phyloP scores from a whole-genome alignment of 2,329 filamentous ascomycete genomes.

The Botrytis deweyae region DNA sequence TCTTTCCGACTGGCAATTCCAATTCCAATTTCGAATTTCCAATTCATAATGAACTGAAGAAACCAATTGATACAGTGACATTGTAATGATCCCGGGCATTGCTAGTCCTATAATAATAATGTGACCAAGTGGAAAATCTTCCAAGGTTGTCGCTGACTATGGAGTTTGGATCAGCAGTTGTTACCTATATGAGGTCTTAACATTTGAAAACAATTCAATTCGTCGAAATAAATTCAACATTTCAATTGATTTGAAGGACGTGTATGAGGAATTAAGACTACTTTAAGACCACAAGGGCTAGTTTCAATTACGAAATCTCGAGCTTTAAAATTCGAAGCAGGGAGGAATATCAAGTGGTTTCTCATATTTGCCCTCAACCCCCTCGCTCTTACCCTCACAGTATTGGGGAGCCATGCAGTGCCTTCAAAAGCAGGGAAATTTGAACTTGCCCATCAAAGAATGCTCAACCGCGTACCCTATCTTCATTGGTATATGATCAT shows the following conservation, averaged over 20 bases:
- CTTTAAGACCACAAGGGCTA: not conserved
- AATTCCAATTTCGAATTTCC: not conserved
- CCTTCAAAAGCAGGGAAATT: not conserved
- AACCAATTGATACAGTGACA: not conserved
- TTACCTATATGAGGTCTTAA: not conserved
- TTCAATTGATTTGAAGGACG: not conserved
- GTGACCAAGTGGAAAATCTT: not conserved
- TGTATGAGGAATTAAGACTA: fast-evolving
- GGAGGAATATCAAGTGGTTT: not conserved
- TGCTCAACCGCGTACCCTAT: not conserved
- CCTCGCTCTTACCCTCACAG: not conserved
- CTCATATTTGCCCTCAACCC: not conserved
- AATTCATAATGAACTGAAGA: not conserved
- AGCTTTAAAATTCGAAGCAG: not conserved
- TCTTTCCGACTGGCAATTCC: not conserved
- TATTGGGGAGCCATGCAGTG: not conserved
- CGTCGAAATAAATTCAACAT: not conserved
- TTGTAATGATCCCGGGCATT: not conserved
- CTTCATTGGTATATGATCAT: not conserved
- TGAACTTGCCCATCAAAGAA: not conserved
- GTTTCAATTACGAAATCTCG: not conserved
- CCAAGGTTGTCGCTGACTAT: not conserved
- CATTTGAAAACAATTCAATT: not conserved
- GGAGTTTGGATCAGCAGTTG: not conserved
- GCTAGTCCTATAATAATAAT: not conserved